Percentiles rank a stretch among this genome's conserved stretches.
phyloP scores from a whole-genome alignment of 495 filamentous ascomycete genomes.

The Corynascus novoguineensis region DNA sequence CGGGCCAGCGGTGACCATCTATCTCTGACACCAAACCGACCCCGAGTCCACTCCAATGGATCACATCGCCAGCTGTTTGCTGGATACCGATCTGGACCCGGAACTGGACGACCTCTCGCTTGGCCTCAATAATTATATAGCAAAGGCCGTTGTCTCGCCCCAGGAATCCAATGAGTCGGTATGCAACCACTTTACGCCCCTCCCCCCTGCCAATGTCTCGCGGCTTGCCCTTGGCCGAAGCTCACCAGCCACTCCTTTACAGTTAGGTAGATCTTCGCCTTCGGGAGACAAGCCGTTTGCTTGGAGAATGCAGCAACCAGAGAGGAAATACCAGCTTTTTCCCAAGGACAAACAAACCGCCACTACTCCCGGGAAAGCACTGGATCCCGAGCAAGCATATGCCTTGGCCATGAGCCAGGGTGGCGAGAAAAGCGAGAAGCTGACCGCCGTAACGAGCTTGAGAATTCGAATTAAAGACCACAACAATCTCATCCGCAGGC shows the following conservation, averaged over 20 bases:
- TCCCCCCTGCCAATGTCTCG: neutral
- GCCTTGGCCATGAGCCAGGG: slow-evolving; percentile 43
- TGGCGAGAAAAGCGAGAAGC: slow-evolving; percentile 39
- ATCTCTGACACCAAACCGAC: slow-evolving; percentile 29
- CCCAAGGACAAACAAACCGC: slow-evolving; percentile 42
- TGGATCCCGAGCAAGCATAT: slow-evolving; percentile 48
- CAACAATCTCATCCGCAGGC: slow-evolving; percentile 46
- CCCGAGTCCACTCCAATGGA: slow-evolving; percentile 37
- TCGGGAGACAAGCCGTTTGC: slow-evolving; percentile 41
- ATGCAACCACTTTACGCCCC: slow-evolving; percentile 31
- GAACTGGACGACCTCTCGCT: slow-evolving; percentile 33
- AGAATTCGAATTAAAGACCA: slow-evolving; percentile 49
- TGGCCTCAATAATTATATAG: slow-evolving; percentile 44
- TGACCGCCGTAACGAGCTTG: slow-evolving; percentile 34
- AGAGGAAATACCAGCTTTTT: slow-evolving; percentile 51
- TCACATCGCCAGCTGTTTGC: slow-evolving; percentile 46
- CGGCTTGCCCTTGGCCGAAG: slow-evolving; percentile 22
- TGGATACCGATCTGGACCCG: slow-evolving; percentile 33
- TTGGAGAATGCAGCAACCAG: slow-evolving; percentile 50
- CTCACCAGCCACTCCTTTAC: slow-evolving; percentile 22
- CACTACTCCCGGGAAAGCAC: slow-evolving; percentile 34
- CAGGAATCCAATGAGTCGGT: slow-evolving; percentile 44
- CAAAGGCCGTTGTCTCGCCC: slow-evolving; percentile 38
- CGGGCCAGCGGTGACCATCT: slow-evolving; percentile 27
- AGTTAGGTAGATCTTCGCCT: slow-evolving; percentile 33